phyloP scores from a whole-genome alignment of 768 basidiomycete species.

The Boletus barrowsii region DNA sequence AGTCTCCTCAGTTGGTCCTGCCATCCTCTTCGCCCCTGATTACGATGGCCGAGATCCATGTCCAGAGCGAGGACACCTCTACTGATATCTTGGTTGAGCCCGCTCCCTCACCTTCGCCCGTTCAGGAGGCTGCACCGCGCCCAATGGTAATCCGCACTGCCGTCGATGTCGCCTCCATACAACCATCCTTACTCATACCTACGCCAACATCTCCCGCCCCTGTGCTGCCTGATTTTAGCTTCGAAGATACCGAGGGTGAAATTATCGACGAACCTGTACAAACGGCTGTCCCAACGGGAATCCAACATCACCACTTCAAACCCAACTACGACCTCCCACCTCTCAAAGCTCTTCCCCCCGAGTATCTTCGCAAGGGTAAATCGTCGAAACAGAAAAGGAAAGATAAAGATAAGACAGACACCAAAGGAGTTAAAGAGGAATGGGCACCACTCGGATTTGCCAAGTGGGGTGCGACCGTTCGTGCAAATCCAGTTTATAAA shows the following conservation, averaged over 20 bases:
- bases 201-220: slow-evolving; percentile 35
- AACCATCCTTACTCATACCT: slow-evolving; percentile 33
- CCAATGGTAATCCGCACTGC: slow-evolving; percentile 26
- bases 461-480: slow-evolving; percentile 71
- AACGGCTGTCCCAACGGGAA: slow-evolving; percentile 14
- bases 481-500: slow-evolving; percentile 74
- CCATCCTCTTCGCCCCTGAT: slow-evolving; percentile 23
- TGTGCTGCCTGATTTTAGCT: slow-evolving; percentile 31
- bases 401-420: slow-evolving; percentile 48
- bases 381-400: slow-evolving; percentile 49
- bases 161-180: slow-evolving; percentile 27
- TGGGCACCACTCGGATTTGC: slow-evolving; percentile 62
- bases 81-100: background rate
- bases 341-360: slow-evolving; percentile 50
- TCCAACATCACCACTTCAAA: slow-evolving; percentile 38
- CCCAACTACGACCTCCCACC: slow-evolving; percentile 54
- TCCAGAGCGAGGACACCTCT: background rate
- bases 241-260: slow-evolving; percentile 31
- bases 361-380: slow-evolving; percentile 51
- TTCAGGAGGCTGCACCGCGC: slow-evolving; percentile 3
- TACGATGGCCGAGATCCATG: background rate
- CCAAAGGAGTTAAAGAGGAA: slow-evolving; percentile 57
- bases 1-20: slow-evolving; percentile 22
- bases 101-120: background rate
- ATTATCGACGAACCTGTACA: slow-evolving; percentile 16